Evolutionary conservation across 2,329 filamentous ascomycete species (phyloP), one percentile per base, ranked within the genome.

Genomic region (Sarocladium kiliense): DNA sequence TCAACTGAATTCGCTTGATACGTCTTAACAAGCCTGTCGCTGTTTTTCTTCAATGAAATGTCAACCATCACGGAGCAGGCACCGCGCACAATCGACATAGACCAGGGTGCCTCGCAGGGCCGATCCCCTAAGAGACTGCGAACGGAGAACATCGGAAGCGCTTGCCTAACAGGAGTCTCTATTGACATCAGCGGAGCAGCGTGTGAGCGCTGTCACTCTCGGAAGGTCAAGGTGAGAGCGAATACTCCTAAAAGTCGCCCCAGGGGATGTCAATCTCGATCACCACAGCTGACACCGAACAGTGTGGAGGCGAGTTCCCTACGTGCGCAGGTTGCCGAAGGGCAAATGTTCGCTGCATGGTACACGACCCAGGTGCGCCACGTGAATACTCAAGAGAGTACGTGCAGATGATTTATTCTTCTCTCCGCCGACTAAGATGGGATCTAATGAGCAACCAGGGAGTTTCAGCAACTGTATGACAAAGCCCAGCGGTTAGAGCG

Each of bases 141-240:
- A 16, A 45, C 18, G 9, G 23, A 26, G 18, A 25, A 4, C 23
- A 18, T 19, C 14, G 41, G 3, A 16, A 7, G 18, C 23, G 41
- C 7, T 21, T 10, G 41, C 16, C 23, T 19, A 26, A 3, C 41
- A 10, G 18, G 6, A 11, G 18, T 45, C 18, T 9, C n/a, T 25
- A 7, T 45, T 12, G 41, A 45, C 41, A 45, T 45, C 41, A 45
- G 41, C 16, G 19, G 41, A 45, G 41, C 41, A 3, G 41, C 41
- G 23, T 45, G 41, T 45, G 5, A 45, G 7, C 49, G 57, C n/a
- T 61, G 60, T 21, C 57, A 57, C 54, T 26, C 59, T 23, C 56
- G 59, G 11, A 59, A 61, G 51, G 59, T 62, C 32, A 60, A 61
- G 54, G 49, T 54, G 37, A 53, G 47, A 23, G 37, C 16, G 19